phyloP scores from a whole-genome alignment of 805 yeast species.

The Candida hungchunana region DNA sequence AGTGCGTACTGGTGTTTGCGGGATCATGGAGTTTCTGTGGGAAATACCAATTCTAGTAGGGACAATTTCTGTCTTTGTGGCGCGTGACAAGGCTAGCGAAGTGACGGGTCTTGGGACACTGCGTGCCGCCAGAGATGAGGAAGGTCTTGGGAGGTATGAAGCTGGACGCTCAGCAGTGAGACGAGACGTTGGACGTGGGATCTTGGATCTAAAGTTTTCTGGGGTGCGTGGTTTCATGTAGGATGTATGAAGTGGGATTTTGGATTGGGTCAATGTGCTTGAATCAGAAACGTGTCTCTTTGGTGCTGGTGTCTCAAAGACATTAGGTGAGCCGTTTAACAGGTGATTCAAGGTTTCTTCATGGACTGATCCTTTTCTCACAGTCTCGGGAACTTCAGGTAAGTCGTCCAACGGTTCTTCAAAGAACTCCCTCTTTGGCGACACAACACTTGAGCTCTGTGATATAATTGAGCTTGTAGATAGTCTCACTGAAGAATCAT shows the following conservation, averaged over 20 bases:
- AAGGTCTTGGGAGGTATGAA: constrained; percentile 11
- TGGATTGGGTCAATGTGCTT: constrained; percentile 9
- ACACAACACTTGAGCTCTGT: not conserved
- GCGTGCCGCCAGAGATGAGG: constrained; percentile 15
- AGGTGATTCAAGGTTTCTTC: constrained; percentile 13
- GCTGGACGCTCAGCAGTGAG: constrained; percentile 12
- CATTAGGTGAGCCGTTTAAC: constrained; percentile 5
- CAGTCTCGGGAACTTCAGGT: not conserved
- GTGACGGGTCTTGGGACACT: constrained; percentile 16
- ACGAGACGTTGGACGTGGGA: constrained; percentile 25
- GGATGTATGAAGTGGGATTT: constrained; percentile 10
- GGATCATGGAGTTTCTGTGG: constrained; percentile 22
- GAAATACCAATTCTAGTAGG: constrained; percentile 11
- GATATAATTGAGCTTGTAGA: constrained; percentile 7
- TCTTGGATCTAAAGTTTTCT: constrained; percentile 14
- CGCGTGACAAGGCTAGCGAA: constrained; percentile 18
- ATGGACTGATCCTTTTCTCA: constrained; percentile 10
- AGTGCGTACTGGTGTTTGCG: constrained; percentile 22
- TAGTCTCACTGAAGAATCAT: constrained; percentile 2
- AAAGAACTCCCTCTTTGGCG: constrained; percentile 3
- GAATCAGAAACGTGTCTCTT: constrained; percentile 12
- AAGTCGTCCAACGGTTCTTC: not conserved
- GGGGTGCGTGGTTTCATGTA: constrained; percentile 7
- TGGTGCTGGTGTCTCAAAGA: constrained; percentile 20
- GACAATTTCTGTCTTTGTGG: constrained; percentile 8